These are phyloP conservation scores for Pleomassaria siparia DNA, from an alignment of 2,329 filamentous ascomycete species.

Conservation along the genomic window DNA sequence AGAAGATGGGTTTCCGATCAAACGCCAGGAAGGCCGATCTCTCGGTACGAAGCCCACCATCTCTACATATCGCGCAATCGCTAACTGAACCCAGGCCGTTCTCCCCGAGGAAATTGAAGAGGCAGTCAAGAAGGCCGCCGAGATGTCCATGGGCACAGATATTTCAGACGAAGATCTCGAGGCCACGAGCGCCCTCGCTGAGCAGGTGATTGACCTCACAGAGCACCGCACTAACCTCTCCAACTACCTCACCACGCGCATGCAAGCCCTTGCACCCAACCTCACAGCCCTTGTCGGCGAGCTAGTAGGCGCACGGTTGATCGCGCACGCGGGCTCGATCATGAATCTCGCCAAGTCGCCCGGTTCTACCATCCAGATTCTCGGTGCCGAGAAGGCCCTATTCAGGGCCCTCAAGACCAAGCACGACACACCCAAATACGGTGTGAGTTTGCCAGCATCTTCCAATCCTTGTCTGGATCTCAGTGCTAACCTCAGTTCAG, in stretches of 20 bases:
- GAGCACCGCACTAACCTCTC: constrained; percentile 88
- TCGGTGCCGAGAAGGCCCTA: constrained; percentile 97
- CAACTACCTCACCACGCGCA: constrained; percentile 85
- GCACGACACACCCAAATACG: constrained; percentile 98
- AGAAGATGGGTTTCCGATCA: constrained; percentile 85
- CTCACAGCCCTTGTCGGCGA: constrained; percentile 90
- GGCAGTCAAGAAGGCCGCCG: constrained; percentile 88
- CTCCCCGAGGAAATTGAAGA: constrained; percentile 93
- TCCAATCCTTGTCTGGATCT: not conserved
- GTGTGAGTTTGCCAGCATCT: constrained; percentile 66
- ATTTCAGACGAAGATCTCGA: constrained; percentile 90
- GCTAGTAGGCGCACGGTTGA: constrained; percentile 89
- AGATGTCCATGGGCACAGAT: constrained; percentile 98
- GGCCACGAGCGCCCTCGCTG: constrained; percentile 87
- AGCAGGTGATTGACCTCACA: constrained; percentile 89
- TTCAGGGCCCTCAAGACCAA: constrained; percentile 99
- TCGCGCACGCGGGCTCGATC: constrained; percentile 91
- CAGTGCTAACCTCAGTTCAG: constrained; percentile 12
- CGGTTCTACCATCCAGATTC: constrained; percentile 94
- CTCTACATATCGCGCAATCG: not conserved
- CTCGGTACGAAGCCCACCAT: constrained; percentile 51
- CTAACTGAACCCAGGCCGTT: constrained; percentile 55
- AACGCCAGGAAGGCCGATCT: constrained; percentile 76
- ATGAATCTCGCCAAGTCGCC: constrained; percentile 94
- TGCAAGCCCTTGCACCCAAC: constrained; percentile 96